Evolutionary conservation across 108 stramenopile species (phyloP).

Genomic region (Pseudonitzschia delicatissima): DNA sequence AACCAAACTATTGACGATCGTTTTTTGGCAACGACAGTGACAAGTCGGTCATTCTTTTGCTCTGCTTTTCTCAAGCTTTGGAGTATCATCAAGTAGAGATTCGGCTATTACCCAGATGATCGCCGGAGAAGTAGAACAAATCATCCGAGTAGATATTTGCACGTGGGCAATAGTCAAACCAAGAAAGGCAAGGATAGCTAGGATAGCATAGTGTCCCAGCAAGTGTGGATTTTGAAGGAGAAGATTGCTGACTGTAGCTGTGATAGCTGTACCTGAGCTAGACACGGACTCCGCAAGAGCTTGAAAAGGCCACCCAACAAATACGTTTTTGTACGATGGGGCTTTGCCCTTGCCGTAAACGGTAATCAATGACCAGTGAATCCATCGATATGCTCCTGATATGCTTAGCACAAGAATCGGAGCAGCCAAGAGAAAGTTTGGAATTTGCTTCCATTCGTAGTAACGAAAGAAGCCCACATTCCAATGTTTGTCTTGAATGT

Average conservation of each 20-base stretch:
- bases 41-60: not conserved
- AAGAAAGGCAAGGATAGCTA: conserved; percentile 55
- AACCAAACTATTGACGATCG: conserved; percentile 18
- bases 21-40: not conserved
- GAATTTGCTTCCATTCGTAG: conserved; percentile 75
- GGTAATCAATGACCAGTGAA: conserved; percentile 38
- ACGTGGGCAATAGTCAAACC: conserved; percentile 76
- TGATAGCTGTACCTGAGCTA: not conserved
- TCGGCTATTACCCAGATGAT: conserved; percentile 66
- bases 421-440: conserved; percentile 77
- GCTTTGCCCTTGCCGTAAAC: conserved; percentile 31
- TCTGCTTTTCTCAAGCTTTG: not conserved
- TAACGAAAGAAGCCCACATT: conserved; percentile 84
- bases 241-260: not conserved
- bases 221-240: conserved; percentile 27
- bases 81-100: not conserved
- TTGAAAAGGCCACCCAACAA: conserved; percentile 29
- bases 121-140: conserved; percentile 80
- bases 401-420: conserved; percentile 55
- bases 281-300: conserved; percentile 28
- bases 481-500: conserved; percentile 82
- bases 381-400: conserved; percentile 53
- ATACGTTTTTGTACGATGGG: conserved; percentile 1
- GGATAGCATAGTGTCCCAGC: conserved; percentile 69
- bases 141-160: conserved; percentile 80